Evolutionary conservation across 2,329 filamentous ascomycete species (phyloP).

Genomic region (Monilinia fructicola): DNA sequence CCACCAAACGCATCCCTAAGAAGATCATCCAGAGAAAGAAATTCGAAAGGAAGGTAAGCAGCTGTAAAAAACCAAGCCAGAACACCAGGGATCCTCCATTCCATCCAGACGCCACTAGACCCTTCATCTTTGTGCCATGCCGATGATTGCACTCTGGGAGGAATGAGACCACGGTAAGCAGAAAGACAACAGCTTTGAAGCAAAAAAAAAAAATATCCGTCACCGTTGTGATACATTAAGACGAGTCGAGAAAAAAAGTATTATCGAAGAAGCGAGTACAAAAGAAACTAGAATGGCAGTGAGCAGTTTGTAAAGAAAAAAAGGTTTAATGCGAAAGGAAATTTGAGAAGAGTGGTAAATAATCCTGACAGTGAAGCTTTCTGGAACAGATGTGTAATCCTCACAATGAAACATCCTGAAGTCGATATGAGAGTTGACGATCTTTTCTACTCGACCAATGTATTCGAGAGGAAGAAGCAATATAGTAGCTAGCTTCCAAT

Average conservation of each 20-base stretch:
- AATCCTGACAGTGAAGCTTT: not conserved
- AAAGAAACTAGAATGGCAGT: not conserved
- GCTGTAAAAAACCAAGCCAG: not conserved
- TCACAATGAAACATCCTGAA: not conserved
- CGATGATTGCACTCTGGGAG: not conserved
- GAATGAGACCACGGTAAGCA: not conserved
- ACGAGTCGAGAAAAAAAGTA: not conserved
- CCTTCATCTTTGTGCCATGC: not conserved
- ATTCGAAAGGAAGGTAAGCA: not conserved
- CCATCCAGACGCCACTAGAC: not conserved
- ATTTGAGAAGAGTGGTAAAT: not conserved
- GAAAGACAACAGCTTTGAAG: not conserved
- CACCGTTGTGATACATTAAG: not conserved
- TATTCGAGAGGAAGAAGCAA: not conserved
- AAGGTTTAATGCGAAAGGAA: not conserved
- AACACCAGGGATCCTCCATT: too few species aligned
- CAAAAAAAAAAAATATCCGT: not conserved
- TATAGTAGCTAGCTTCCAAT: not conserved
- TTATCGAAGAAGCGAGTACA: not conserved
- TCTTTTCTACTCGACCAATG: not conserved
- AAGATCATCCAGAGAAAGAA: not conserved
- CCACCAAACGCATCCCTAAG: not conserved
- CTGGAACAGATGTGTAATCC: not conserved
- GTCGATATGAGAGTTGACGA: not conserved
- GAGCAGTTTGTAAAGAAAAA: conserved; percentile 2